Conservation (phyloP, 306 rosid genomes). For the Myrica gale region DNA sequence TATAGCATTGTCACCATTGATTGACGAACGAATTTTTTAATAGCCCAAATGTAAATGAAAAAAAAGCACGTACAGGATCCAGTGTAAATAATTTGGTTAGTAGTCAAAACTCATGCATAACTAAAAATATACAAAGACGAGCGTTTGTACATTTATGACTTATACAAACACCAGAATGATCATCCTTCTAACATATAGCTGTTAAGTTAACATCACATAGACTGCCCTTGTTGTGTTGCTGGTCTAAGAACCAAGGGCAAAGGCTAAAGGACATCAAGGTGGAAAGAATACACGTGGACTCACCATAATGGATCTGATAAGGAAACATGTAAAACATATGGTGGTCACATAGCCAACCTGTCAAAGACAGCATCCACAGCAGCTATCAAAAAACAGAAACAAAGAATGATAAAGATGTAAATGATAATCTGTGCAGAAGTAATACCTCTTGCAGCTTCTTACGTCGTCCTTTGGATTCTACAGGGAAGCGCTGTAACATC, state of each 20-base stretch:
- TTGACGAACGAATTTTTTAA: neutral
- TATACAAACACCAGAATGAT: neutral
- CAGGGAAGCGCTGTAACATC: conserved; percentile 98
- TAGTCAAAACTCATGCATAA: neutral
- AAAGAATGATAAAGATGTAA: neutral
- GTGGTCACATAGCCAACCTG: conserved; percentile 99
- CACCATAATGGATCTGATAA: conserved; percentile 90
- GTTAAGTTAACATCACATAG: neutral
- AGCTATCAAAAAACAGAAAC: neutral
- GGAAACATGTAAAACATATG: conserved; percentile 92
- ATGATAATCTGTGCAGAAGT: conserved; percentile 4
- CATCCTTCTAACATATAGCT: neutral
- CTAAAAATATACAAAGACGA: neutral
- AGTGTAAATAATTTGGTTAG: neutral
- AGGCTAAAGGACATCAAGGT: neutral
- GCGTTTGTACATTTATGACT: neutral
- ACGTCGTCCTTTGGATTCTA: conserved; percentile 96
- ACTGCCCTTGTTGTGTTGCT: neutral
- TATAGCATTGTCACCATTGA: neutral
- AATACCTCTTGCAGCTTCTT: conserved; percentile 98
- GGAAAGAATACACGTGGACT: conserved; percentile 36
- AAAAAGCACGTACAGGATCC: neutral
- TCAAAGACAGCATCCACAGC: conserved; percentile 27
- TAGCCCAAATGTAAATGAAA: neutral
- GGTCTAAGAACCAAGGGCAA: conserved; percentile 23